A percentile compares a stretch with the other conserved stretches of the same genome.
These are phyloP conservation scores for Pulveroboletus sp. DNA, from an alignment of 768 basidiomycete genomes.

Conservation along the genomic window DNA sequence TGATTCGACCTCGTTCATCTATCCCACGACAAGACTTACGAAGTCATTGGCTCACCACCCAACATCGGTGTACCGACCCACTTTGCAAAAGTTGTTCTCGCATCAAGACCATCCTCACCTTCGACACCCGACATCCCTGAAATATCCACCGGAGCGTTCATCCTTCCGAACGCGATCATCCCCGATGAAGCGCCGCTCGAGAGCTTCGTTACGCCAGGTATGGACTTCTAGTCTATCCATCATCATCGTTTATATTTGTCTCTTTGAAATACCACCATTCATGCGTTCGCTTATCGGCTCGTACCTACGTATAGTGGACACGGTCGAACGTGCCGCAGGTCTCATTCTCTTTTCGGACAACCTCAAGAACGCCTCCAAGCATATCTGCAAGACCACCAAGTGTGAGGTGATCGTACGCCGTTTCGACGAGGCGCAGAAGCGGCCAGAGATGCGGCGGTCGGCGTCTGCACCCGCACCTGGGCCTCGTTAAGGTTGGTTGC, in stretches of 20 bases:
- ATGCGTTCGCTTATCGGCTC: not conserved
- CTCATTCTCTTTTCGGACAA: constrained; percentile 81
- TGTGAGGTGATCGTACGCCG: constrained; percentile 84
- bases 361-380: constrained; percentile 68
- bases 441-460: constrained; percentile 46
- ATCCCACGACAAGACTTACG: constrained; percentile 58
- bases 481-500: no score
- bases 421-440: constrained; percentile 89
- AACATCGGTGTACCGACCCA: constrained; percentile 94
- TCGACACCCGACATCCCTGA: constrained; percentile 67
- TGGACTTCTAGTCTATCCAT: not conserved
- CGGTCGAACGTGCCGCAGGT: constrained; percentile 87
- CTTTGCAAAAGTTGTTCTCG: constrained; percentile 92
- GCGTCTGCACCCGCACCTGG: constrained; percentile 37
- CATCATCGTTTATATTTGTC: not conserved
- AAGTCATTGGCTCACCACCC: constrained; percentile 91
- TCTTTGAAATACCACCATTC: not conserved
- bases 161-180: constrained; percentile 91
- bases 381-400: constrained; percentile 84
- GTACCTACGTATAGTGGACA: constrained; percentile 56
- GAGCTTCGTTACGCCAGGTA: constrained; percentile 80
- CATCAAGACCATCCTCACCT: constrained; percentile 70
- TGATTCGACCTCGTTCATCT: not conserved
- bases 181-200: constrained; percentile 78
- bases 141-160: constrained; percentile 87